Evolutionary conservation across 345 rosid genomes (phyloP), one percentile per base, ranked within the genome.

Genomic region (Sisymbrium irio): DNA sequence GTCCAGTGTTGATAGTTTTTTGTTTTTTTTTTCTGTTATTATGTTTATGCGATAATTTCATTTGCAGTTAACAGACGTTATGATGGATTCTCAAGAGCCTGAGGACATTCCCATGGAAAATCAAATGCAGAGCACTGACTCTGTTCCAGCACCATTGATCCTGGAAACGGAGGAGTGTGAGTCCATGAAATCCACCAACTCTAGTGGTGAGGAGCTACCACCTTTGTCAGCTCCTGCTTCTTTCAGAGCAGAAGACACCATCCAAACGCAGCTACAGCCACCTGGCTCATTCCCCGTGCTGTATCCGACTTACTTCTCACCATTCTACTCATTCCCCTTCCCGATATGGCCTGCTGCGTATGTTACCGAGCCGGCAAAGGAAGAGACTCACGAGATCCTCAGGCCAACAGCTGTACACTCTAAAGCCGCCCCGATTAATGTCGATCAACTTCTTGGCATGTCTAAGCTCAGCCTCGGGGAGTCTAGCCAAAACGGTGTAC

Each of bases 131-230:
- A 53, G 78, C 58, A 83, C 68, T 20, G 78, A 82, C 53, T 69
- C 79, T 19, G 59, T 84, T 68, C 87, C 80, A 17, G 74, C 71
- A 30, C 80, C 89, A 28, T 83, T 87, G 73, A 75, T 86, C 14
- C n/a, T 82, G 74, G 92, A 87, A 22, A 41, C 37, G 9, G 93
- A 89, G 81, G 96, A 89, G 82, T 85, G 88, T 33, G 93, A 87
- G 42, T 90, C 98, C 28, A 93, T 88, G 95, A 93, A 92, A 59
- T 87, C 98, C 14, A 80, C 88, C 76, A 86, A 86, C 81, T 86
- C 96, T 25, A 85, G 85, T 33, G 83, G 74, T 0, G 88, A 83
- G 37, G 76, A 72, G 61, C 86, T 80, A 2, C 51, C 62, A 27
- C 17, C 32, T 60, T 20, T 47, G 4, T 15, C 32, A 28, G 50